Evolutionary conservation across 495 filamentous ascomycete species (phyloP).

Genomic region (Glarea lozoyensis): DNA sequence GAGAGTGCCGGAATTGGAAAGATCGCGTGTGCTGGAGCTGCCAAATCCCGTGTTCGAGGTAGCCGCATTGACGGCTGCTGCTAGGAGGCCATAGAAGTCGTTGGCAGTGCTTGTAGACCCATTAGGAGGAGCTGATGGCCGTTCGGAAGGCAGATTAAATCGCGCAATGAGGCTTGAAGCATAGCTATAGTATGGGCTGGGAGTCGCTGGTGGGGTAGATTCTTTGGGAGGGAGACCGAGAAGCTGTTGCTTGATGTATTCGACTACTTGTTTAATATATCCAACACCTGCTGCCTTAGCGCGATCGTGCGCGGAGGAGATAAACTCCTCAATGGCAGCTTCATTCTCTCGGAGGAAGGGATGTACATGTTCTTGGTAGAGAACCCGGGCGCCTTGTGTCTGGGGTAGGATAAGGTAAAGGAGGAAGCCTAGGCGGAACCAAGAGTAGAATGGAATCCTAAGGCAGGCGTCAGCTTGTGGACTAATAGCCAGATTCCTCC

Average conservation of each 20-base stretch:
- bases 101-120: slow-evolving; percentile 32
- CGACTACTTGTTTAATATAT: slow-evolving; percentile 73
- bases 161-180: slow-evolving; percentile 74
- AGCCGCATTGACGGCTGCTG: slow-evolving; percentile 49
- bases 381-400: slow-evolving; percentile 75
- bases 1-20: slow-evolving; percentile 50
- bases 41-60: slow-evolving; percentile 14
- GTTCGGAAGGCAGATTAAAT: slow-evolving; percentile 66
- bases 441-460: slow-evolving; percentile 91
- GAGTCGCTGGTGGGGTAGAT: slow-evolving; percentile 38
- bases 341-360: slow-evolving; percentile 88
- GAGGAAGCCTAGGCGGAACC: slow-evolving; percentile 78
- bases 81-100: slow-evolving; percentile 70
- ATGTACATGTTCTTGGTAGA: slow-evolving; percentile 80
- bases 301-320: slow-evolving; percentile 70
- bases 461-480: neutral
- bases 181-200: slow-evolving; percentile 47
- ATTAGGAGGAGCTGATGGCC: slow-evolving; percentile 28
- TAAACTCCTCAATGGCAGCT: slow-evolving; percentile 80
- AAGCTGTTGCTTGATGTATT: slow-evolving; percentile 62
- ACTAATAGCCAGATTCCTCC: neutral
- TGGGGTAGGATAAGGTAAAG: slow-evolving; percentile 97
- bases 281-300: slow-evolving; percentile 68
- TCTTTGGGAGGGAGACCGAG: slow-evolving; percentile 55
- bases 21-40: slow-evolving; percentile 19